A percentile compares a stretch with the other conserved stretches of the same genome.
These are phyloP conservation scores for Iberis pinnata DNA, from an alignment of 345 rosid genomes.

Conservation along the genomic window DNA sequence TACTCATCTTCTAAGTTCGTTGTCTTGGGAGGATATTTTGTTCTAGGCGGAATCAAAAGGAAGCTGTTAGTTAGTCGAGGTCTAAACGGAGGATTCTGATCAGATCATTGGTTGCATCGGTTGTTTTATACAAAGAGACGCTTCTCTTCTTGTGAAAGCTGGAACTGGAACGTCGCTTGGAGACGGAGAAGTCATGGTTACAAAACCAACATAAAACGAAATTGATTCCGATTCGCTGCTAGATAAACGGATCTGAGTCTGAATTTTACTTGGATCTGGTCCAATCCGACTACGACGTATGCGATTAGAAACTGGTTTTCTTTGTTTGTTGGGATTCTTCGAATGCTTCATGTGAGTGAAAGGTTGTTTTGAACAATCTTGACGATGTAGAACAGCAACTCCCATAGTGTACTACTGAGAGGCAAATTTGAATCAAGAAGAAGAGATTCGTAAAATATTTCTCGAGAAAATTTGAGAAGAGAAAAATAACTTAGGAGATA, in stretches of 20 bases:
- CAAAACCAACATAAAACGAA: constrained; percentile 68
- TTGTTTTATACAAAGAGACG: constrained; percentile 10
- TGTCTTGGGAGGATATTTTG: constrained; percentile 18
- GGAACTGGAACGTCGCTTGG: constrained; percentile 91
- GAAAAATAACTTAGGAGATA: too few relatives aligned
- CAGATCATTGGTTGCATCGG: constrained; percentile 47
- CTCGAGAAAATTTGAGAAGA: too few relatives aligned
- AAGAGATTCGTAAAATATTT: not conserved
- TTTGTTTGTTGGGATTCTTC: constrained; percentile 6
- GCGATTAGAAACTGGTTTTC: constrained; percentile 35
- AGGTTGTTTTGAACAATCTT: constrained; percentile 36
- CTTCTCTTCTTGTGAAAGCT: constrained; percentile 44
- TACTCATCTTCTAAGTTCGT: constrained; percentile 33
- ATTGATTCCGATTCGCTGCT: constrained; percentile 16
- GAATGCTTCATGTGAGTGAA: constrained; percentile 31
- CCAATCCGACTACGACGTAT: constrained; percentile 40
- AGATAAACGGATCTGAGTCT: constrained; percentile 28
- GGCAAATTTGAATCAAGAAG: not conserved
- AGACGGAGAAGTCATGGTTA: constrained; percentile 69
- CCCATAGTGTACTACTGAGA: too few relatives aligned
- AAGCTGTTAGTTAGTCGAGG: constrained; percentile 17
- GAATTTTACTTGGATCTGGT: constrained; percentile 31
- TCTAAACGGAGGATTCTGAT: constrained; percentile 49
- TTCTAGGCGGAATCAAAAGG: too few relatives aligned
- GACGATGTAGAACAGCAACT: constrained; percentile 56